Evolutionary conservation across 108 stramenopile species (phyloP), one percentile per base, ranked within the genome.

Genomic region (Cylindrotheca closterium): DNA sequence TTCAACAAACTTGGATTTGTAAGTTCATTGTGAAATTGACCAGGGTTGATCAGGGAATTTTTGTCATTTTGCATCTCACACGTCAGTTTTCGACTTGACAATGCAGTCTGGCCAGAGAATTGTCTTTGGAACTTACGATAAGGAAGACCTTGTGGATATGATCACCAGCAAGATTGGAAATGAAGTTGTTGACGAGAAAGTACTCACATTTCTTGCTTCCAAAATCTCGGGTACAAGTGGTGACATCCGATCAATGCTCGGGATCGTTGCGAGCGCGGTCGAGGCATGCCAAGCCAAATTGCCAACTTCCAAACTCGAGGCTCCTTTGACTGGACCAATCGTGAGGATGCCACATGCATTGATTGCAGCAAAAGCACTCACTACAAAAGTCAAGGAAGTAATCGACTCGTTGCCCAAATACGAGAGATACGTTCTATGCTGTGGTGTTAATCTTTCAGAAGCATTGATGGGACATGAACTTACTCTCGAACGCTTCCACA

Each of bases 201-300:
- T 84, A 1, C 59, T 87, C 30, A 50, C 79, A 32, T 74, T 85
- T 32, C 58, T 86, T 15, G 58, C 87, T 1, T 71, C 69, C 30
- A 83, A 75, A 53, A 78, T 87, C 15, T 77, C 82, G 30, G 58
- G 69, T 1, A 60, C 65, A 4, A 77, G 71, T 54, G 91, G 88
- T 0, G 91, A 92, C 70, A 87, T 86, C 25, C 77, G 91, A 8
- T 51, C 60, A 49, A 78, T 77, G 21, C 47, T 92, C 27, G 85
- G 81, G 27, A 49, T 84, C 25, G 71, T 80, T 19, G 64, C 66
- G 8, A 55, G 64, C 59, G 79, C 86, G 4, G 56, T 89, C 8
- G 46, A 22, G 2, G 65, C 47, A 12, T 64, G 72, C 47, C 21
- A 60, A 17, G 62, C 68, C 2, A 45, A 29, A 1, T 12, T 72